phyloP scores from a whole-genome alignment of 1,139 yeast genomes.

The Blastobotrys arbuscula region DNA sequence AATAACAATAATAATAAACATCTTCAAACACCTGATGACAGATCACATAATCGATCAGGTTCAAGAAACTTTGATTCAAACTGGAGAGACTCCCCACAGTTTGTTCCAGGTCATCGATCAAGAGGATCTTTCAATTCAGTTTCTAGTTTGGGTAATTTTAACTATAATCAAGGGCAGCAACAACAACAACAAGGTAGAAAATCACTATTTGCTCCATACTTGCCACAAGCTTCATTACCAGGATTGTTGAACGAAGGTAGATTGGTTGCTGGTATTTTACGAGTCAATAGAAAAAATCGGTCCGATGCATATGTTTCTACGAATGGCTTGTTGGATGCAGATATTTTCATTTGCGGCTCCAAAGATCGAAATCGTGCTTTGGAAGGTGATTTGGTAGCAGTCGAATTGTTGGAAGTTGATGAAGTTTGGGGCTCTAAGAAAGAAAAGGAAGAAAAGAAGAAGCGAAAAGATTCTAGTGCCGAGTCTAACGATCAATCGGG shows the following conservation, averaged over 20 bases:
- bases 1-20: constrained; percentile 4
- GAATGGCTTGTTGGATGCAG: constrained; percentile 92
- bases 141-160: constrained; percentile 45
- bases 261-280: constrained; percentile 82
- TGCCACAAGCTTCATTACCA: constrained; percentile 90
- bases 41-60: constrained; percentile 40
- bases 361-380: constrained; percentile 96
- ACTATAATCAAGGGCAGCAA: constrained; percentile 18
- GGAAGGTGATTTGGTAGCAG: constrained; percentile 95
- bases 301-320: constrained; percentile 97
- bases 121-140: constrained; percentile 60
- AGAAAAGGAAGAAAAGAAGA: constrained; percentile 94
- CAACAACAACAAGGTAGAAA: constrained; percentile 48
- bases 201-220: constrained; percentile 89
- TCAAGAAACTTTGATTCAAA: constrained; percentile 43
- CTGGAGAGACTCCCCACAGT: constrained; percentile 40
- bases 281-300: constrained; percentile 93
- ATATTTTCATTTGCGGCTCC: constrained; percentile 96
- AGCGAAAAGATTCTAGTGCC: constrained; percentile 62
- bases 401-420: constrained; percentile 87
- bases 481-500: constrained; percentile 13
- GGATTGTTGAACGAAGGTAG: constrained; percentile 85
- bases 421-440: constrained; percentile 97
- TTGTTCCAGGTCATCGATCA: constrained; percentile 76
- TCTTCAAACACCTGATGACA: not conserved